Evolutionary conservation across 768 basidiomycete genomes (phyloP).

Genomic region (Mycena filopes): DNA sequence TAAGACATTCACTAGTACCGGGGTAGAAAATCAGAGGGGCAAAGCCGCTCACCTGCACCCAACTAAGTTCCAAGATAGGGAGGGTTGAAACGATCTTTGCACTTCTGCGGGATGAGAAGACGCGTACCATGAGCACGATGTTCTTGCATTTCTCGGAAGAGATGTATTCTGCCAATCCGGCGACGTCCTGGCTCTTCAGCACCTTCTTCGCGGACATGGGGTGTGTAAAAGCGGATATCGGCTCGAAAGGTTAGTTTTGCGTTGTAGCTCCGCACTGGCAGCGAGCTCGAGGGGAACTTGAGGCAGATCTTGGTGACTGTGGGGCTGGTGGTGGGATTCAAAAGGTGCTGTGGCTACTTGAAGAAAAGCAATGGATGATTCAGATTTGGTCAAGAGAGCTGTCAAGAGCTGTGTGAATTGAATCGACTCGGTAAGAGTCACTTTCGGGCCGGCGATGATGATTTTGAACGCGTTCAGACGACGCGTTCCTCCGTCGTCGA

Average conservation of each 20-base stretch:
- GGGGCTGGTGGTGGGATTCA: too few species aligned
- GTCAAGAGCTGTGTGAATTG: too few species aligned
- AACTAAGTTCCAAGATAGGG: constrained; percentile 50
- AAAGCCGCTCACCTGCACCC: constrained; percentile 72
- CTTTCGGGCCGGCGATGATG: too few species aligned
- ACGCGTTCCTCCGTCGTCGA: too few species aligned
- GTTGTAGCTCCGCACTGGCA: background rate
- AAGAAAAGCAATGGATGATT: too few species aligned
- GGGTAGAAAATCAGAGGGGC: background rate
- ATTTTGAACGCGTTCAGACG: too few species aligned
- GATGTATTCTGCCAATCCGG: constrained; percentile 72
- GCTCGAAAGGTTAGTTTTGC: constrained; percentile 2
- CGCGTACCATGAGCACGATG: constrained; percentile 77
- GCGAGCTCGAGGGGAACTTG: background rate
- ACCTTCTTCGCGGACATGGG: constrained; percentile 28
- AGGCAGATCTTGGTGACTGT: background rate
- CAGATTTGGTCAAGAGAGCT: too few species aligned
- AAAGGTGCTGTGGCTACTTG: too few species aligned
- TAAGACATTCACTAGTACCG: constrained; percentile 5
- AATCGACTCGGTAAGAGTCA: too few species aligned
- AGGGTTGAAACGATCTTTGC: constrained; percentile 6
- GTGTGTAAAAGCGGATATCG: background rate
- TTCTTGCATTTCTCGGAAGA: constrained; percentile 74
- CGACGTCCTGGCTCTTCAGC: constrained; percentile 43
- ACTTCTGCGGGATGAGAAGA: background rate